These are phyloP conservation scores for Myxozyma mucilagina DNA, from an alignment of 805 yeast genomes.

Conservation along the genomic window DNA sequence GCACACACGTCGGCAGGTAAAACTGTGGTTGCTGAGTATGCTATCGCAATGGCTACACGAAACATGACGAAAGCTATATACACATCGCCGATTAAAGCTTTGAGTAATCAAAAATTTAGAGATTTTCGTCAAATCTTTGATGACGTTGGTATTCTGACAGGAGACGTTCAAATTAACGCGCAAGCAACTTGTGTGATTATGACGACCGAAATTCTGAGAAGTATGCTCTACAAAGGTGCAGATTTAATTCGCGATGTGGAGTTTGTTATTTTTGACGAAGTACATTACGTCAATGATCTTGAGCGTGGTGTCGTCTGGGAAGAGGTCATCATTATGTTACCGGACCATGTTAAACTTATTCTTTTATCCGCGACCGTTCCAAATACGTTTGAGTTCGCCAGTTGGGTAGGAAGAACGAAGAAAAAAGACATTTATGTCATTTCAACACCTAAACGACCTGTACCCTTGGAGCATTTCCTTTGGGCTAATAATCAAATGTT, in stretches of 20 bases:
- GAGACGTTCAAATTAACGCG: slow-evolving; percentile 96
- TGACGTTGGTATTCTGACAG: slow-evolving; percentile 93
- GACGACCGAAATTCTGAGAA: slow-evolving; percentile 95
- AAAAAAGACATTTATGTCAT: slow-evolving; percentile 94
- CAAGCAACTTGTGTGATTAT: slow-evolving; percentile 94
- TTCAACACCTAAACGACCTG: slow-evolving; percentile 94
- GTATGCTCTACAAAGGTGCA: slow-evolving; percentile 95
- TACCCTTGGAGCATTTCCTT: slow-evolving; percentile 82
- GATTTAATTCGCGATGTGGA: slow-evolving; percentile 96
- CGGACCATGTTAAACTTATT: slow-evolving; percentile 92
- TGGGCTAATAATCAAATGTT: slow-evolving; percentile 77
- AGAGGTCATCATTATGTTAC: slow-evolving; percentile 96
- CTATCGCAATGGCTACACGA: slow-evolving; percentile 92
- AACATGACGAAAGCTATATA: slow-evolving; percentile 97
- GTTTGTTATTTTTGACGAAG: slow-evolving; percentile 96
- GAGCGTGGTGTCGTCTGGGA: slow-evolving; percentile 99
- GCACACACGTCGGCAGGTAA: slow-evolving; percentile 99
- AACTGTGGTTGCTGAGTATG: slow-evolving; percentile 97
- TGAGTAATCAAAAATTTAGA: slow-evolving; percentile 85
- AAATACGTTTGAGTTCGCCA: slow-evolving; percentile 96
- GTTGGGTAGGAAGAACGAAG: slow-evolving; percentile 97
- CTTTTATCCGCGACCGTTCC: slow-evolving; percentile 96
- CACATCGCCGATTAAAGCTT: slow-evolving; percentile 92
- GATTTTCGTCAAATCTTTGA: slow-evolving; percentile 80
- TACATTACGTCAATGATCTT: slow-evolving; percentile 94